A percentile compares a stretch with the other conserved stretches of the same genome.
Conservation (phyloP, 1,139 yeast genomes). For the Candida smagusa region DNA sequence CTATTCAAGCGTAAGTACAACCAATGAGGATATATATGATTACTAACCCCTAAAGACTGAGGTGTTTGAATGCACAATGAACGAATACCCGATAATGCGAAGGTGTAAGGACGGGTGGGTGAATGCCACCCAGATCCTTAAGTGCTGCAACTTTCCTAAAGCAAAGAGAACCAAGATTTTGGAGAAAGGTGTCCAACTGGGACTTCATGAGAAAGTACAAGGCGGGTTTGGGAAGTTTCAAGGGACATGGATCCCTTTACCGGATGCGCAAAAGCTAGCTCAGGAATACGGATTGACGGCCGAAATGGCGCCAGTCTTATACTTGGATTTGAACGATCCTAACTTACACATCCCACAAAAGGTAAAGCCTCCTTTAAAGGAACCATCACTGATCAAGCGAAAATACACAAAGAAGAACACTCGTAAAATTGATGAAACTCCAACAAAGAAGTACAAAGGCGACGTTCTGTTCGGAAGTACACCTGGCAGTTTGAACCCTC, state of each 20-base stretch:
- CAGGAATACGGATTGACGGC: conserved; percentile 51
- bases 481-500: conserved; percentile 9
- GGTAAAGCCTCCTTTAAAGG: conserved; percentile 40
- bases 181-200: conserved; percentile 87
- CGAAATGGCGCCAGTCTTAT: conserved; percentile 53
- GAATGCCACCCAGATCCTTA: conserved; percentile 94
- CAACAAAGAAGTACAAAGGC: conserved; percentile 34
- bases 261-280: conserved; percentile 53
- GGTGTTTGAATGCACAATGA: conserved; percentile 79
- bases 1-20: conserved; percentile 16
- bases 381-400: conserved; percentile 44
- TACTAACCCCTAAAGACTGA: conserved; percentile 33
- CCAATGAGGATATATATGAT: neutral
- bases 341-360: conserved; percentile 47
- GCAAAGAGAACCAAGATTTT: conserved; percentile 89
- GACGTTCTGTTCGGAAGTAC: conserved; percentile 11
- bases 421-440: conserved; percentile 33
- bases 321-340: conserved; percentile 46
- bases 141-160: conserved; percentile 92
- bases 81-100: conserved; percentile 90
- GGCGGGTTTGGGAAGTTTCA: conserved; percentile 98
- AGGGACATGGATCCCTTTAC: conserved; percentile 94
- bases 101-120: conserved; percentile 91
- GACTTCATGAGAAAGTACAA: conserved; percentile 87
- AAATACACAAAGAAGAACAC: conserved; percentile 36